Conservation (phyloP, 148 eudicot genomes). For the Salicornia ramosissima region DNA sequence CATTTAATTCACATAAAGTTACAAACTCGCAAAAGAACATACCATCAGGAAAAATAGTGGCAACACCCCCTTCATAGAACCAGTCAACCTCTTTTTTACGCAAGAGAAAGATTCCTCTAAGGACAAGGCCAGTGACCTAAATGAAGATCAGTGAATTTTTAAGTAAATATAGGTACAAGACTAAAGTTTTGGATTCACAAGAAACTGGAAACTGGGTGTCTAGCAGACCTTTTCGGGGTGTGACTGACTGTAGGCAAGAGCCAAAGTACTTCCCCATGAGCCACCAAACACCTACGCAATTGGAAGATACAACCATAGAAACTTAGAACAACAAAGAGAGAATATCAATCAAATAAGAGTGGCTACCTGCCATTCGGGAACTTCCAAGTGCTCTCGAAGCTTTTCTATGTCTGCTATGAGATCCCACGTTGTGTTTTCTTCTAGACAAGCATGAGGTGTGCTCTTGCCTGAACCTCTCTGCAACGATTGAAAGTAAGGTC, state of each 20-base stretch:
- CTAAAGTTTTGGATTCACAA: slow-evolving; percentile 2
- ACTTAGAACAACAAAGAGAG: not conserved
- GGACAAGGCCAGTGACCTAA: slow-evolving; percentile 89
- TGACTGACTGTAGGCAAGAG: slow-evolving; percentile 90
- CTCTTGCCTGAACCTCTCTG: slow-evolving; percentile 99
- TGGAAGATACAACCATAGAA: slow-evolving; percentile 11
- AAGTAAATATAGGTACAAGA: not conserved
- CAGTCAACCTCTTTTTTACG: slow-evolving; percentile 97
- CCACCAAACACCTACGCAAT: slow-evolving; percentile 88
- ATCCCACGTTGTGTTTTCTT: slow-evolving; percentile 98
- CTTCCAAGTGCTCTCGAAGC: slow-evolving; percentile 71
- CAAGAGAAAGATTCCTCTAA: slow-evolving; percentile 91
- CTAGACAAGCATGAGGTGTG: slow-evolving; percentile 85
- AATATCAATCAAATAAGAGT: slow-evolving; percentile 11
- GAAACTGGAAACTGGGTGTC: not conserved
- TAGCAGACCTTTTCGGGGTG: slow-evolving; percentile 72
- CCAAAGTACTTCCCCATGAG: slow-evolving; percentile 99
- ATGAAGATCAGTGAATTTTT: slow-evolving; percentile 12
- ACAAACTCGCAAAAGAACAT: slow-evolving; percentile 21
- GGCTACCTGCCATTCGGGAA: slow-evolving; percentile 94
- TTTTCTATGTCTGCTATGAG: slow-evolving; percentile 84
- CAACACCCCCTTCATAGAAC: slow-evolving; percentile 99
- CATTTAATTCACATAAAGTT: no score
- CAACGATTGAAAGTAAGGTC: slow-evolving; percentile 7
- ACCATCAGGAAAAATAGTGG: slow-evolving; percentile 95